A percentile compares a stretch with the other conserved stretches of the same genome.
These are phyloP conservation scores for Peronospora farinosa DNA, from an alignment of 352 stramenopile species.

Conservation along the genomic window DNA sequence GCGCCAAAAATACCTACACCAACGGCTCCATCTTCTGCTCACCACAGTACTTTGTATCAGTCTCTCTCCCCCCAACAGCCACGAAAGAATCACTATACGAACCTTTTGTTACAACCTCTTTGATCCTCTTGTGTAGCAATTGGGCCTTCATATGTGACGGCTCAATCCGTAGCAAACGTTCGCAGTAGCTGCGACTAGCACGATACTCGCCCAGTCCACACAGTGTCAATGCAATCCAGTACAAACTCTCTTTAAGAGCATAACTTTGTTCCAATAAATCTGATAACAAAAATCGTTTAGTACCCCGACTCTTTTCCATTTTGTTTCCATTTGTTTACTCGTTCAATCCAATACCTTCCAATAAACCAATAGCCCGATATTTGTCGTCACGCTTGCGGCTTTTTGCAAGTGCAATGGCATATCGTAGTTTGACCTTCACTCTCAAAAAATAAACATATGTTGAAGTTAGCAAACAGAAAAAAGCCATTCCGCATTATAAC, in stretches of 20 bases:
- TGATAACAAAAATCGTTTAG: conserved; percentile 20
- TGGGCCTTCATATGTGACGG: conserved; percentile 63
- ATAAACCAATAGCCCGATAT: conserved; percentile 54
- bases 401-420: conserved; percentile 66
- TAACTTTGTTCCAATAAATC: conserved; percentile 55
- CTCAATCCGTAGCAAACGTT: conserved; percentile 69
- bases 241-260: conserved; percentile 59
- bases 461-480: neutral
- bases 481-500: neutral
- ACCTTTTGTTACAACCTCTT: conserved; percentile 61
- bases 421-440: conserved; percentile 63
- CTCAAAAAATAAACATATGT: neutral
- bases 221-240: conserved; percentile 69
- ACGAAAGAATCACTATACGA: neutral
- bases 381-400: conserved; percentile 79
- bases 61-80: neutral
- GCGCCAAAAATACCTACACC: conserved; percentile 60
- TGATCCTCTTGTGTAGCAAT: conserved; percentile 71
- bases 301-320: neutral
- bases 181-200: conserved; percentile 59
- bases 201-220: conserved; percentile 67
- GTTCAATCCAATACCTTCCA: conserved; percentile 43
- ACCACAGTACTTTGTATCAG: conserved; percentile 6
- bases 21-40: conserved; percentile 52
- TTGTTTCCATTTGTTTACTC: neutral